Conservation (phyloP, 257 asterid species). For the Echites panduratus region DNA sequence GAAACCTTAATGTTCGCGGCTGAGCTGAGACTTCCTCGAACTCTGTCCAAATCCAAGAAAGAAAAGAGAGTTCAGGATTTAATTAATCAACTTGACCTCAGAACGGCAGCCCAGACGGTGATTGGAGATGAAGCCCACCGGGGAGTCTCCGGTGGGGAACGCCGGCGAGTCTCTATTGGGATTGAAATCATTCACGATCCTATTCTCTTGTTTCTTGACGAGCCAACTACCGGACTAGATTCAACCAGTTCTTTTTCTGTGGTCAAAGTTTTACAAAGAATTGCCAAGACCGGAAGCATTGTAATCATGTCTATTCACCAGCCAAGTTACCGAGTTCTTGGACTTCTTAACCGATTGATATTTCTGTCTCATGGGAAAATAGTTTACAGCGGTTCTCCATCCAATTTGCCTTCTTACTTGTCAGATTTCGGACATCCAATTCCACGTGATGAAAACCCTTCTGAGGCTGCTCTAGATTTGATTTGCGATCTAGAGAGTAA, state of each 20-base stretch:
- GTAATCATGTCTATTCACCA: conserved; percentile 85
- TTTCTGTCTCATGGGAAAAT: conserved; percentile 66
- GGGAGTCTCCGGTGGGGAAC: conserved; percentile 38
- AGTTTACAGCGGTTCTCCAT: conserved; percentile 66
- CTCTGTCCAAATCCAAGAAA: conserved; percentile 20
- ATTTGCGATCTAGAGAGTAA: conserved; percentile 57
- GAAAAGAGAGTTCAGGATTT: conserved; percentile 27
- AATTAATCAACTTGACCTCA: conserved; percentile 32
- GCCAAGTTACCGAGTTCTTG: conserved; percentile 63
- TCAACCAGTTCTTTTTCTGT: conserved; percentile 84
- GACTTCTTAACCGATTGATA: conserved; percentile 52
- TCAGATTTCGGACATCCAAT: conserved; percentile 71
- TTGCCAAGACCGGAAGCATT: conserved; percentile 74
- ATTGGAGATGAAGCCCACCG: conserved; percentile 39
- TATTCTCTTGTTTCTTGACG: conserved; percentile 58
- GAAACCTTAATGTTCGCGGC: conserved; percentile 82
- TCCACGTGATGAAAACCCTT: conserved; percentile 54
- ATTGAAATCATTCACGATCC: conserved; percentile 80
- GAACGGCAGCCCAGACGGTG: conserved; percentile 25
- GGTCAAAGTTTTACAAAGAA: conserved; percentile 63
- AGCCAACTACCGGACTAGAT: conserved; percentile 74
- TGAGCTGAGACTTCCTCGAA: conserved; percentile 57
- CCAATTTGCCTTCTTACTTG: conserved; percentile 45
- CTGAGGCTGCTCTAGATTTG: conserved; percentile 66
- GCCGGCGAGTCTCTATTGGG: conserved; percentile 75